Evolutionary conservation across 2,329 filamentous ascomycete genomes (phyloP), one percentile per base, ranked within the genome.

Genomic region (Alternaria brassicicola): DNA sequence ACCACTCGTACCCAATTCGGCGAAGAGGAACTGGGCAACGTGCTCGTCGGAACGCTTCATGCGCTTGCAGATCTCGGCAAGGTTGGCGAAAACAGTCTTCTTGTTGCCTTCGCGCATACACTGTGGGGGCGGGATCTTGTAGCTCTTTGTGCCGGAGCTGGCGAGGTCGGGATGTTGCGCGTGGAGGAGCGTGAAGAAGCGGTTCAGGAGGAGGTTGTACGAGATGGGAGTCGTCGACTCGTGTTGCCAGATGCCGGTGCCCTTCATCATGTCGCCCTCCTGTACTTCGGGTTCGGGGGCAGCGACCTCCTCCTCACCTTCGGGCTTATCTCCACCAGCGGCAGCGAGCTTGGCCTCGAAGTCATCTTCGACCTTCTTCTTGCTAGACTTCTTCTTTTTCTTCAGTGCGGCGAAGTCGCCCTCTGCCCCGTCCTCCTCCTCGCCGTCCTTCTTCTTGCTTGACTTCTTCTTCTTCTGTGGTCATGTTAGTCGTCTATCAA

Each of bases 41-140:
- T 97, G 95, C 82, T 99, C 95, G 76, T 98, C 94, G 64, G 91
- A 93, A 79, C 95, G 88, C 89, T 99, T 99, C 93, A 99, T 98
- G 73, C 94, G 89, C 86, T 97, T 97, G 86, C 93, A 96, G 75
- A 99, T 98, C 78, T 99, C 95, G 78, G 92, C 88, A 76, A 99
- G 95, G 84, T 99, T 99, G 84, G 94, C 95, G 76, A 99, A 99
- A 76, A 99, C 97, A 63, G 95, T 99, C 89, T 76, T 77, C 88
- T 97, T 96, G 88, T 99, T 99, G 79, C 95, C 95, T 93, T 99
- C 95, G 83, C 95, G 93, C 76, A 98, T 88, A 83, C 95, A 98
- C 84, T 99, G 95, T 49, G 95, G 95, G 52, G 95, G 95, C 51
- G 95, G 95, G 70, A 99, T 99, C 88, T 98, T 98, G 88, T 98